These are phyloP conservation scores for Chlorella variabilis DNA, from an alignment of 163 green algal genomes.

Conservation along the genomic window DNA sequence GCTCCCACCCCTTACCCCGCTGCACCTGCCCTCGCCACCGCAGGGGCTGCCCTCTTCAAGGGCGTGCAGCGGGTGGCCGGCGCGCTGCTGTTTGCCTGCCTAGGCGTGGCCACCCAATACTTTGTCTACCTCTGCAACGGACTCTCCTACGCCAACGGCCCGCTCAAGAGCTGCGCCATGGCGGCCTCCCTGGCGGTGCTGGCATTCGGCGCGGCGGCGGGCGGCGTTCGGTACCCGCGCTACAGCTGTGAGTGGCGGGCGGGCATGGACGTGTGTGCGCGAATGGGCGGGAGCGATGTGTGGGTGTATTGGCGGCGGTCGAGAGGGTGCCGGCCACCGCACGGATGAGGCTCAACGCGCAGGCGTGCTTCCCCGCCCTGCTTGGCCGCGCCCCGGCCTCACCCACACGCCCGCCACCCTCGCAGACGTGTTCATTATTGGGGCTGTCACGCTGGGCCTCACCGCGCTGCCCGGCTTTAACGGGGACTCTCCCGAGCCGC, in stretches of 20 bases:
- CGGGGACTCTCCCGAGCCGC: background rate
- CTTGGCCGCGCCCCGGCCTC: too few species aligned
- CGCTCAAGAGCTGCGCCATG: slow-evolving; percentile 21
- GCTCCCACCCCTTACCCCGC: too few species aligned
- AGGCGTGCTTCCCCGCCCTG: too few species aligned
- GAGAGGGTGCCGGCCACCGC: too few species aligned
- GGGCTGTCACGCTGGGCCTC: slow-evolving; percentile 17
- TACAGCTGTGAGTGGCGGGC: slow-evolving; percentile 25
- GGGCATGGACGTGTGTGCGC: background rate
- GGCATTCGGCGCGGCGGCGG: background rate
- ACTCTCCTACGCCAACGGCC: slow-evolving; percentile 16
- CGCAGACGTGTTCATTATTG: slow-evolving; percentile 30
- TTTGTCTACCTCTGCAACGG: slow-evolving; percentile 39
- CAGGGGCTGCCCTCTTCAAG: slow-evolving; percentile 42
- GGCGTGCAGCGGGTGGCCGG: slow-evolving; percentile 27
- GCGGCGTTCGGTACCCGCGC: background rate
- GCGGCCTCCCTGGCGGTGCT: slow-evolving; percentile 6
- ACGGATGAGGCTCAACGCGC: too few species aligned
- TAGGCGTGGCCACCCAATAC: slow-evolving; percentile 20
- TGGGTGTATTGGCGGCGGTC: too few species aligned
- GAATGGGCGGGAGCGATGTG: background rate
- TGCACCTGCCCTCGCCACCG: background rate
- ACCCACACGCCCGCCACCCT: background rate
- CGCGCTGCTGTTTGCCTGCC: background rate
- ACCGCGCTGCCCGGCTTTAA: slow-evolving; percentile 34